Conservation (phyloP, 139 green algal genomes). For the Chlorella sp. region DNA sequence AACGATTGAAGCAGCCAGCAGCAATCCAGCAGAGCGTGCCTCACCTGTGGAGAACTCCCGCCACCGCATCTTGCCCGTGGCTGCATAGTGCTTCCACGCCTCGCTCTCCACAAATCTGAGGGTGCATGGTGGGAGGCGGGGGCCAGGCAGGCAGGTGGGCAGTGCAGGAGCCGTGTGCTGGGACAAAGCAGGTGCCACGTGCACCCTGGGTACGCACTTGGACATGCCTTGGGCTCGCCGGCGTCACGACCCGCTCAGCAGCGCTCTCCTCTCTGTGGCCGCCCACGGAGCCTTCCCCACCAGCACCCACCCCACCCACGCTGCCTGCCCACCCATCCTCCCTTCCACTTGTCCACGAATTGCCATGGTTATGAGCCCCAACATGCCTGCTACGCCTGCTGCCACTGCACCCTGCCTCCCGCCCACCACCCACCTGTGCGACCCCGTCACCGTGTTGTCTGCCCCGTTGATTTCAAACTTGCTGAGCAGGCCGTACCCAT, state of each 20-base stretch:
- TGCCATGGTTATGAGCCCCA: too few species aligned
- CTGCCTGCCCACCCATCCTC: neutral
- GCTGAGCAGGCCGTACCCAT: constrained; percentile 73
- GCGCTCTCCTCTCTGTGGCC: too few species aligned
- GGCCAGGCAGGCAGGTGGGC: neutral
- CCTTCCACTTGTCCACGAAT: too few species aligned
- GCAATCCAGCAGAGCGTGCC: neutral
- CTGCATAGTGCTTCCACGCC: constrained; percentile 47
- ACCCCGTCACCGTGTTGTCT: constrained; percentile 33
- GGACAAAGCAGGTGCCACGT: neutral
- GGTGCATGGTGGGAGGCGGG: neutral
- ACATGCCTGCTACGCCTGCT: too few species aligned
- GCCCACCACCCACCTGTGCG: constrained; percentile 38
- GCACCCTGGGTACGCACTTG: too few species aligned
- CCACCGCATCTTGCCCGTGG: constrained; percentile 61
- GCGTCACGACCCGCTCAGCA: too few species aligned
- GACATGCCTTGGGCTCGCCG: too few species aligned
- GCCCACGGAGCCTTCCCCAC: too few species aligned
- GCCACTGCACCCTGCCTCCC: neutral
- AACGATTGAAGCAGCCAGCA: neutral
- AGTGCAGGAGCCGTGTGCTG: neutral
- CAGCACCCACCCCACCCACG: too few species aligned
- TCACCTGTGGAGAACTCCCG: constrained; percentile 68
- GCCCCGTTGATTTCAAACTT: constrained; percentile 60
- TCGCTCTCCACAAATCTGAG: constrained; percentile 44